Conservation (phyloP, 2,329 filamentous ascomycete species). For the Intubia oerlemansii region DNA sequence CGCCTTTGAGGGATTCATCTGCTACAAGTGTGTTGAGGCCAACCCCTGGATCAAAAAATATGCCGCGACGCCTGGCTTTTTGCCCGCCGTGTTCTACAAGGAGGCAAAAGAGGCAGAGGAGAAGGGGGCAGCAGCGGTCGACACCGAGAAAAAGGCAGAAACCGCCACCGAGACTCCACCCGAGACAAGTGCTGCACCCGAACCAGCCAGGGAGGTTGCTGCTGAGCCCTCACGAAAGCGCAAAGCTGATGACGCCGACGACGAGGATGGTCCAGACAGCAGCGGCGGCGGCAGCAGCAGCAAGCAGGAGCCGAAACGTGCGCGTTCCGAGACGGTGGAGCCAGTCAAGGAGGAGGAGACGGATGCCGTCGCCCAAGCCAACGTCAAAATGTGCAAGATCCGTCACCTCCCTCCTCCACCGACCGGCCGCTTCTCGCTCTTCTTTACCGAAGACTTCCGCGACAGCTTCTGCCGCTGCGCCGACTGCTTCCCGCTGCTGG, state of each 20-base stretch:
- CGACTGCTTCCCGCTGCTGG: slow-evolving; percentile 55
- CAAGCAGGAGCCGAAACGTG: too few species aligned
- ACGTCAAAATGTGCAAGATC: slow-evolving; percentile 31
- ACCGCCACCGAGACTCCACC: background rate
- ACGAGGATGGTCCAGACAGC: too few species aligned
- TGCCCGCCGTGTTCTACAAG: slow-evolving; percentile 43
- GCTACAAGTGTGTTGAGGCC: slow-evolving; percentile 79
- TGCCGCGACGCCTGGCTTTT: slow-evolving; percentile 58
- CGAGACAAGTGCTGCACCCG: too few species aligned
- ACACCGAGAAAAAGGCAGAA: background rate
- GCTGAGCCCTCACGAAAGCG: slow-evolving; percentile 33
- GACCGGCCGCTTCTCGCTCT: slow-evolving; percentile 50
- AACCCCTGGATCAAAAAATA: slow-evolving; percentile 87
- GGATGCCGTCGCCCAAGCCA: too few species aligned
- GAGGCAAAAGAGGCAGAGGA: slow-evolving; percentile 6
- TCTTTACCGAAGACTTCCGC: slow-evolving; percentile 62
- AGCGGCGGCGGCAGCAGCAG: too few species aligned
- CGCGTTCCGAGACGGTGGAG: slow-evolving; percentile 9
- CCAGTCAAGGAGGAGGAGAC: too few species aligned
- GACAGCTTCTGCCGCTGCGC: slow-evolving; percentile 63
- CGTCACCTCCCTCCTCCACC: slow-evolving; percentile 33
- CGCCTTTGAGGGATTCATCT: slow-evolving; percentile 74
- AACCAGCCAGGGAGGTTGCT: too few species aligned
- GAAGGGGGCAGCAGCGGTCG: slow-evolving; percentile 1
- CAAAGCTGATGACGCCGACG: slow-evolving; percentile 35